Base-by-base conservation (phyloP, 1,284 basidiomycete genomes). In the Ceratobasidium sp. region DNA sequence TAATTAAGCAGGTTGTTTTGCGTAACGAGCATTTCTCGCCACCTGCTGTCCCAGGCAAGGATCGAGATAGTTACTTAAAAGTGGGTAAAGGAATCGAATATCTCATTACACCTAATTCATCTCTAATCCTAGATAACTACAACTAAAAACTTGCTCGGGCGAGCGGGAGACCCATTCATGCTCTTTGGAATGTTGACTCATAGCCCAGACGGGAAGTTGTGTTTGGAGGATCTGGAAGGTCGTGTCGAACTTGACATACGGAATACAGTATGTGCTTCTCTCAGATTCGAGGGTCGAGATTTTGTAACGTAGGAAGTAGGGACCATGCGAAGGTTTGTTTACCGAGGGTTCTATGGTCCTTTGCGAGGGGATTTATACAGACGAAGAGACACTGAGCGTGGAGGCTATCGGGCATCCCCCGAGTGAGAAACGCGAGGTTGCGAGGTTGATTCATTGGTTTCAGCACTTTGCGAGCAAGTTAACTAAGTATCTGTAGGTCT, bases 341-440 rank as follows among this genome's bases (percentile, higher is more conserved):
- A 98, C 97, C 0, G 97, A 99, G 82, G 98, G 98, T 0, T 95
- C 93, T 76, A 93, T 98, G 83, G 95, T 96, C 1, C 88, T 99
- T 9, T 91, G 99, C 0, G 98, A 99, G 83, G 98, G 98, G 44
- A 95, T 97, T 80, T 99, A 99, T 81, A 98, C 95, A 0, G 91
- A 96, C 75, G 95, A 99, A 36, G 94, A 93, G 64, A 93, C 89
- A 0, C 87, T 99, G 71, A 88, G 92, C 75, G 96, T 98, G 7
- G 90, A 96, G 77, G 98, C 97, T 8, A 93, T 99, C 78, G 97
- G 98, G 0, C 97, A 99, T 83, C 98, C 98, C 1, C 98, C 98
- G 27, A 97, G 95, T 80, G 96, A 99, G 83, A 89, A 91, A 79
- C 87, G 97, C 65, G 90, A 91, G 75, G 89, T 89, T 1, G 91